These are phyloP conservation scores for Steccherinum ochraceum DNA, from an alignment of 768 basidiomycete species.

Conservation along the genomic window DNA sequence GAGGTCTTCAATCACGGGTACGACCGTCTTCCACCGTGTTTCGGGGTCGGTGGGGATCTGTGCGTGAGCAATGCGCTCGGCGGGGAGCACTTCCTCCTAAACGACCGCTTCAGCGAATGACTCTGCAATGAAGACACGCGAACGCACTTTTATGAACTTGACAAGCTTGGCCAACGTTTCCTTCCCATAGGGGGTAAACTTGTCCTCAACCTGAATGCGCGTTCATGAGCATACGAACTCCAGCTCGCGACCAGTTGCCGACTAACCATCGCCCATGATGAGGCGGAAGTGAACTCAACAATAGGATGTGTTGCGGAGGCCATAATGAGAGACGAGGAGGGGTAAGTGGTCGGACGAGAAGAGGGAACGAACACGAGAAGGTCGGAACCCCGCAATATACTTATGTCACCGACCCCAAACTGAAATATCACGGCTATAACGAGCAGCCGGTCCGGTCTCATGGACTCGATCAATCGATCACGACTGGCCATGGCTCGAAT, in stretches of 20 bases:
- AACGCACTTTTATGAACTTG: slow-evolving; percentile 70
- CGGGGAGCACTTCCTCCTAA: slow-evolving; percentile 86
- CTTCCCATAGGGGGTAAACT: slow-evolving; percentile 87
- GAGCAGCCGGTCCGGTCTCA: background rate
- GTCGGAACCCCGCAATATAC: background rate
- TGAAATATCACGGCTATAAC: background rate
- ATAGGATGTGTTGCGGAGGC: slow-evolving; percentile 51
- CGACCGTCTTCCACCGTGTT: slow-evolving; percentile 78
- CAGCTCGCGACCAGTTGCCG: slow-evolving; percentile 1
- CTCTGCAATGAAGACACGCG: background rate
- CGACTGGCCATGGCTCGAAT: too few species aligned
- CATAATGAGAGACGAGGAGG: slow-evolving; percentile 28
- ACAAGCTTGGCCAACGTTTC: slow-evolving; percentile 81
- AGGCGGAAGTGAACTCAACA: slow-evolving; percentile 70
- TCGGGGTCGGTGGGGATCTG: slow-evolving; percentile 74
- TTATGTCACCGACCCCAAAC: background rate
- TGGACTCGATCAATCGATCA: background rate
- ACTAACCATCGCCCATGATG: slow-evolving; percentile 83
- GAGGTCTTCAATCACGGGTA: slow-evolving; percentile 76
- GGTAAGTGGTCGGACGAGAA: background rate
- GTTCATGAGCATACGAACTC: background rate
- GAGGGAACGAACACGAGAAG: background rate
- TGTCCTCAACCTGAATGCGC: slow-evolving; percentile 68
- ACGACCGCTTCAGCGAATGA: background rate
- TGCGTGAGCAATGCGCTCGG: slow-evolving; percentile 66